phyloP scores from a whole-genome alignment of 202 grass and related monocot species.

The Setaria italica region DNA sequence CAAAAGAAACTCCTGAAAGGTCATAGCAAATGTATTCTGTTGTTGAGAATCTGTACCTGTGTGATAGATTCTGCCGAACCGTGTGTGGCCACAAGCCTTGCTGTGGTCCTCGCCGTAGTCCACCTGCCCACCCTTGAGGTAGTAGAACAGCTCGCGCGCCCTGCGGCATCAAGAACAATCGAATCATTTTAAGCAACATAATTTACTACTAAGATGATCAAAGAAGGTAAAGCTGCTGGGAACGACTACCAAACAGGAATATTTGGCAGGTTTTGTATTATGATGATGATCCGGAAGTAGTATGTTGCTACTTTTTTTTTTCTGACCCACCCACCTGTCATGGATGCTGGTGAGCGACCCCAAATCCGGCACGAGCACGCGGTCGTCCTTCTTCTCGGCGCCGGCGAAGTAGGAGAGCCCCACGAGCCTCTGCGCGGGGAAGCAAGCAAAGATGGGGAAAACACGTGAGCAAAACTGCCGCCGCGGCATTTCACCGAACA shows the following conservation, averaged over 20 bases:
- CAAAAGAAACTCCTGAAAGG: not conserved
- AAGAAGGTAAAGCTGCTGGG: slow-evolving; percentile 29
- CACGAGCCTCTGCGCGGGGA: slow-evolving; percentile 74
- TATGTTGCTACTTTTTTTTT: not conserved
- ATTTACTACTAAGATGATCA: slow-evolving; percentile 17
- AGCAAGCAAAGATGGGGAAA: not conserved
- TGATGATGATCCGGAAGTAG: not conserved
- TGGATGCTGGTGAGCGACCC: slow-evolving; percentile 98
- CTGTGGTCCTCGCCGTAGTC: slow-evolving; percentile 92
- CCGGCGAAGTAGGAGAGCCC: slow-evolving; percentile 97
- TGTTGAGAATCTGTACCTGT: slow-evolving; percentile 52
- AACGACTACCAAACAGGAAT: slow-evolving; percentile 10
- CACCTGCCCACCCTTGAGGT: slow-evolving; percentile 92
- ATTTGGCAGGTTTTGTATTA: not conserved
- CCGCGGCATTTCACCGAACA: slow-evolving; percentile 49
- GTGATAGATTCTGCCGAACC: slow-evolving; percentile 75
- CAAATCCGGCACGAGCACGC: slow-evolving; percentile 96
- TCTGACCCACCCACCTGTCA: slow-evolving; percentile 68
- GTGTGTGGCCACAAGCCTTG: slow-evolving; percentile 68
- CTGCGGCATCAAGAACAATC: slow-evolving; percentile 49
- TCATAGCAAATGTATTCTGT: not conserved
- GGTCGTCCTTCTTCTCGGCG: slow-evolving; percentile 98
- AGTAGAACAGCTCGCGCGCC: slow-evolving; percentile 94
- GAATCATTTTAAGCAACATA: slow-evolving; percentile 32
- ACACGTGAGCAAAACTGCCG: slow-evolving; percentile 3